Conservation (phyloP, 768 basidiomycete species). For the Tylopilus balloui region DNA sequence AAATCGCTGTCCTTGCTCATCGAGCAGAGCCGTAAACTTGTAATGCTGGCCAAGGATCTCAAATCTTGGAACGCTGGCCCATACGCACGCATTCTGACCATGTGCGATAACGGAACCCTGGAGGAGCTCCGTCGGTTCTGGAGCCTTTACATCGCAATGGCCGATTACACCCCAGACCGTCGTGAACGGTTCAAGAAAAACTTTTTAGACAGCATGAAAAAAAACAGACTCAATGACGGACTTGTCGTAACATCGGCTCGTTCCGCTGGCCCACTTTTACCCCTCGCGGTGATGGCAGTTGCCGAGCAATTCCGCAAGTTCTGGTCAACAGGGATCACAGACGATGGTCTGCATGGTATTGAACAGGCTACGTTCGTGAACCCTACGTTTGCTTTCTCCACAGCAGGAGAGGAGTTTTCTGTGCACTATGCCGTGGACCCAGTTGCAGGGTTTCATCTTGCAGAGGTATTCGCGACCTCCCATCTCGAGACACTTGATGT, state of each 20-base stretch:
- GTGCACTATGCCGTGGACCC: conserved; percentile 31
- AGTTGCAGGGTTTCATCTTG: conserved; percentile 30
- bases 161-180: conserved; percentile 8
- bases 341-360: conserved; percentile 18
- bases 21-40: conserved; percentile 27
- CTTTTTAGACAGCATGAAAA: conserved; percentile 22
- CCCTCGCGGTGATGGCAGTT: conserved; percentile 4
- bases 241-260: conserved; percentile 15
- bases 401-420: conserved; percentile 18
- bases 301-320: conserved; percentile 24
- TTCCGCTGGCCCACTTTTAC: conserved; percentile 27
- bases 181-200: conserved; percentile 13
- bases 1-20: conserved; percentile 22
- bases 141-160: conserved; percentile 14
- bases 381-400: conserved; percentile 30
- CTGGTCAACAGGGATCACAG: conserved; percentile 25
- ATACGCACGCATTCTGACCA: conserved; percentile 23
- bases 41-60: conserved; percentile 10
- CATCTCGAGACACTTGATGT: conserved; percentile 1
- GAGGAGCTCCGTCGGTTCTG: conserved; percentile 21
- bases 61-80: conserved; percentile 26
- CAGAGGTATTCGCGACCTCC: conserved; percentile 20
- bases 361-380: conserved; percentile 20
- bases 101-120: conserved; percentile 25
- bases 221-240: not conserved